Base-by-base conservation (phyloP, 2,329 filamentous ascomycete species). In the Pseudogymnoascus sp. region DNA sequence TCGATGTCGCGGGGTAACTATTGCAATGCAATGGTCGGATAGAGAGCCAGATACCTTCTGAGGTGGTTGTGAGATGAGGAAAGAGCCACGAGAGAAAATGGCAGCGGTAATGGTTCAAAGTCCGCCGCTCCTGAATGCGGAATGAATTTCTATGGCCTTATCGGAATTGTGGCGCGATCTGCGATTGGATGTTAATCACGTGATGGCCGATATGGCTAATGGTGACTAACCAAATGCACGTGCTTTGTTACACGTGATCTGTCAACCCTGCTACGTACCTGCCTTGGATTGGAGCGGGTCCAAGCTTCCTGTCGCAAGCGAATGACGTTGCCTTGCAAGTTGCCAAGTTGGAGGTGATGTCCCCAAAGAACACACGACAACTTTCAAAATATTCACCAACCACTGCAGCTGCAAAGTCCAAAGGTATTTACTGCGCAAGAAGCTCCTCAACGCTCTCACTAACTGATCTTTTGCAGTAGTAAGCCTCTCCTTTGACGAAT, bases 261-360 rank as follows among this genome's bases (percentile, higher is more conserved):
- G 0, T 18, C 1, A 55, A 55, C 27, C 40, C 27, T 52, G 48
- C 27, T 18, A 21, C 21, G 21, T 21, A 21, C n/a, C 48, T 55
- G 48, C 65, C 62, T 61, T 74, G 72, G 72, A 37, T 61, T 18
- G 55, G 59, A 25, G 60, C 68, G 72, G 48, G 48, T 33, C 48
- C 15, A 55, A 55, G 48, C 48, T 55, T 55, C 48, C 35, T 33
- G 48, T 35, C 29, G n/a, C 48, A 55, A 55, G 48, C 48, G 48
- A 55, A 55, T 55, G 48, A 55, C 48, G 48, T 55, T 55, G 48
- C 48, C 48, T 55, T 55, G 48, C 29, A 55, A 55, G 48, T 55
- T 55, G 48, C 48, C 48, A 55, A 55, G 48, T 55, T 55, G 48
- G 48, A 55, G 48, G 33, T 55, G 48, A 55, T 29, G 27, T 55